Evolutionary conservation across 2,329 filamentous ascomycete species (phyloP).

Genomic region (Coniella vitis): DNA sequence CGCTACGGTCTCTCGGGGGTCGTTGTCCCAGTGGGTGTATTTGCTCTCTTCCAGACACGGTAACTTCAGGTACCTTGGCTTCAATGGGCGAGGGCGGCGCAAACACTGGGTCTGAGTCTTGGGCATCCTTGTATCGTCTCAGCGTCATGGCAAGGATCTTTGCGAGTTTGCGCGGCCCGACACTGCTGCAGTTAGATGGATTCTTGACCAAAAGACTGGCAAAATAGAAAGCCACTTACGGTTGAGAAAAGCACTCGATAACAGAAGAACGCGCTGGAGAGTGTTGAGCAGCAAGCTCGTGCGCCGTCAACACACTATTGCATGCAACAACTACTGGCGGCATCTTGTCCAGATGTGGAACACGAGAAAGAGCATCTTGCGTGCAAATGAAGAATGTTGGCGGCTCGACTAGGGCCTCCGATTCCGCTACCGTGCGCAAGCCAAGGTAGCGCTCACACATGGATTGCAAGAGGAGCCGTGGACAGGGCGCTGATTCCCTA

Average conservation of each 20-base stretch:
- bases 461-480: neutral
- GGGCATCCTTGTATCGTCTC: neutral
- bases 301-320: slow-evolving; percentile 7
- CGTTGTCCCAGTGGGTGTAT: neutral
- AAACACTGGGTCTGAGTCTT: neutral
- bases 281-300: neutral
- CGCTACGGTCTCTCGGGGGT: neutral
- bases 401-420: neutral
- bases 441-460: slow-evolving; percentile 1
- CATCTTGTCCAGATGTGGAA: neutral
- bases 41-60: neutral
- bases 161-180: slow-evolving; percentile 2
- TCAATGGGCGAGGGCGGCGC: neutral
- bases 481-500: neutral
- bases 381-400: slow-evolving; percentile 8
- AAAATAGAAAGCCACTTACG: slow-evolving; percentile 4
- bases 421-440: neutral
- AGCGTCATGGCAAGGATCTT: neutral
- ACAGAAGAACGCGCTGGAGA: neutral
- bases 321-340: slow-evolving; percentile 10
- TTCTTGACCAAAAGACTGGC: neutral
- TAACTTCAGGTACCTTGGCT: neutral
- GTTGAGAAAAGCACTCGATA: slow-evolving; percentile 12
- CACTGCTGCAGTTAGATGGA: neutral
- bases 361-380: neutral